Evolutionary conservation across 1,139 yeast genomes (phyloP).

Genomic region (Geotrichum phurueaensis): DNA sequence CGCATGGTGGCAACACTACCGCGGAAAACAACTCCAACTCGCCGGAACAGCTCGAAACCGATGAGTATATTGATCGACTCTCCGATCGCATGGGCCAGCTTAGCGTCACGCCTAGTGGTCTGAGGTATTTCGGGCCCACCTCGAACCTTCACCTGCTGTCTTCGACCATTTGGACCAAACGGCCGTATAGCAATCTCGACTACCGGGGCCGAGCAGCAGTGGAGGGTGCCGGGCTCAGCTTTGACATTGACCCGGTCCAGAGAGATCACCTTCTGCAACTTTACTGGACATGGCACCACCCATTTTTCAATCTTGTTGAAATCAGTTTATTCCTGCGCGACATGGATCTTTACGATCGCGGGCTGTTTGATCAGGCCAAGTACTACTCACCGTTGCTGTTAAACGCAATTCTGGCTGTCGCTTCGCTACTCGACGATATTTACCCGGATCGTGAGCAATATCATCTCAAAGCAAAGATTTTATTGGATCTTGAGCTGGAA

Average conservation of each 20-base stretch:
- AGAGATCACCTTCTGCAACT: conserved; percentile 24
- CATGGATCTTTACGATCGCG: conserved; percentile 16
- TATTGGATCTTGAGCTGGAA: conserved; percentile 19
- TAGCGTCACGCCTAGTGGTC: conserved; percentile 25
- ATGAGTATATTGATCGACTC: conserved; percentile 13
- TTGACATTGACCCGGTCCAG: conserved; percentile 19
- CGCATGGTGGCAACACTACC: neutral
- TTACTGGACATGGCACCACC: conserved; percentile 29
- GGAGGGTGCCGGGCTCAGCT: conserved; percentile 12
- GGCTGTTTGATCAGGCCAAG: conserved; percentile 16
- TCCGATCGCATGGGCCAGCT: conserved; percentile 19
- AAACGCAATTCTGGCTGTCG: conserved; percentile 26
- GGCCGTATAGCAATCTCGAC: conserved; percentile 15
- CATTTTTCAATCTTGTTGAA: conserved; percentile 24
- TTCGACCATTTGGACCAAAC: conserved; percentile 14
- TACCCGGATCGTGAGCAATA: conserved; percentile 9
- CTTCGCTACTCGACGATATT: conserved; percentile 22
- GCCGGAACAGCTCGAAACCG: neutral
- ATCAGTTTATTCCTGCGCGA: conserved; percentile 23
- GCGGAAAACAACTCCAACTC: neutral
- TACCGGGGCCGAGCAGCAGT: conserved; percentile 15
- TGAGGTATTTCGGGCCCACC: conserved; percentile 27
- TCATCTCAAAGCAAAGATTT: conserved; percentile 17
- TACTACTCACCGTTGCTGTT: conserved; percentile 24
- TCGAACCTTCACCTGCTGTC: conserved; percentile 23